A percentile compares a stretch with the other conserved stretches of the same genome.
Conservation (phyloP, 306 rosid genomes). For the Prunus salicina region DNA sequence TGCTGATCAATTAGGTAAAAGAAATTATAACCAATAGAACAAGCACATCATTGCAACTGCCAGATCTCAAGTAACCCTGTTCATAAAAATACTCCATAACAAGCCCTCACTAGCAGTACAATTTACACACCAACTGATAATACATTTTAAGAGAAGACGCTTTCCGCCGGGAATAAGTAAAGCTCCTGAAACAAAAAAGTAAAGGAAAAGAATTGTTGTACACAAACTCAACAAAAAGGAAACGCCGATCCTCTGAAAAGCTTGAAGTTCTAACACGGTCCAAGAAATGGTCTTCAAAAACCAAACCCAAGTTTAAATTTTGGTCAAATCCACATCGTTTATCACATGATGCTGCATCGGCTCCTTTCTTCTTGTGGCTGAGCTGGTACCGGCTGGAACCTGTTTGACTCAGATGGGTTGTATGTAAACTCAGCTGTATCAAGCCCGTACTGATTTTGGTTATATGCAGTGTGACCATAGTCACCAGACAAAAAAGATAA, state of each 20-base stretch:
- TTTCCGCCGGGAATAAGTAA: slow-evolving; percentile 10
- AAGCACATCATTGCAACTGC: neutral
- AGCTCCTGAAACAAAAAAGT: slow-evolving; percentile 13
- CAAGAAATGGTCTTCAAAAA: slow-evolving; percentile 21
- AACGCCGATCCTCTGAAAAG: slow-evolving; percentile 9
- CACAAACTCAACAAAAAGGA: slow-evolving; percentile 39
- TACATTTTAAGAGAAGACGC: slow-evolving; percentile 3
- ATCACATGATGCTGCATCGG: slow-evolving; percentile 85
- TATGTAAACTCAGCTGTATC: slow-evolving; percentile 92
- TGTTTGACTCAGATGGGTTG: slow-evolving; percentile 85
- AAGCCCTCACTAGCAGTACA: slow-evolving; percentile 12
- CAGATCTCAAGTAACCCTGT: neutral
- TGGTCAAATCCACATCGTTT: slow-evolving; percentile 19
- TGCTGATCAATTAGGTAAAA: neutral
- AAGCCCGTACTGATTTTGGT: slow-evolving; percentile 76
- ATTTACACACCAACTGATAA: slow-evolving; percentile 34
- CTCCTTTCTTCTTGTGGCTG: slow-evolving; percentile 93
- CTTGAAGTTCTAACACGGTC: slow-evolving; percentile 15
- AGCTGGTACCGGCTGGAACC: slow-evolving; percentile 64
- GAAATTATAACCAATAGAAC: neutral
- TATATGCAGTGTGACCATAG: neutral
- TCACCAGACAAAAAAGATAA: slow-evolving; percentile 1
- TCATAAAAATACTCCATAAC: slow-evolving; percentile 1
- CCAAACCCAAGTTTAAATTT: slow-evolving; percentile 5
- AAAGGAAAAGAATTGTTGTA: slow-evolving; percentile 18